These are phyloP conservation scores for Marsdenia floribunda DNA, from an alignment of 257 asterid species.

Conservation along the genomic window DNA sequence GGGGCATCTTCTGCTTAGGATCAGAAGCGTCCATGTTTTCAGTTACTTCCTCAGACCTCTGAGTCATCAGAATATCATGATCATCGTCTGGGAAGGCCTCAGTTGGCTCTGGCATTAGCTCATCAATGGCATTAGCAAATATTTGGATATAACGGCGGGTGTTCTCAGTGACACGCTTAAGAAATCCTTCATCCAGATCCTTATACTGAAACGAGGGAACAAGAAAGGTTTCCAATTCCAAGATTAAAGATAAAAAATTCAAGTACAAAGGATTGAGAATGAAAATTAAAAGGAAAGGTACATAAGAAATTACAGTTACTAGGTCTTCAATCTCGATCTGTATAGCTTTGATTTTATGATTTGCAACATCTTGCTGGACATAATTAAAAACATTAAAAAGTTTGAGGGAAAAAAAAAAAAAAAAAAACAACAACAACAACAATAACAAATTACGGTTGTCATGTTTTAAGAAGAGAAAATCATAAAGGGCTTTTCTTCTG, in stretches of 20 bases:
- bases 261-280: neutral
- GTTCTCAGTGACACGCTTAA: slow-evolving; percentile 71
- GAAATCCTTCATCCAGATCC: slow-evolving; percentile 84
- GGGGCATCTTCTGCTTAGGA: slow-evolving; percentile 75
- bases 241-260: neutral
- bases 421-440: neutral
- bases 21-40: slow-evolving; percentile 67
- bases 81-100: slow-evolving; percentile 89
- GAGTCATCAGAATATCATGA: slow-evolving; percentile 75
- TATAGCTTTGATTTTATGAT: slow-evolving; percentile 68
- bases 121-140: slow-evolving; percentile 80
- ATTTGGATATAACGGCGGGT: slow-evolving; percentile 72
- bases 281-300: neutral
- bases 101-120: slow-evolving; percentile 87
- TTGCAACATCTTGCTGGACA: slow-evolving; percentile 91
- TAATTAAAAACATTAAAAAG: neutral
- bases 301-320: slow-evolving; percentile 36
- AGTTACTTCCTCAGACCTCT: slow-evolving; percentile 62
- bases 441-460: neutral
- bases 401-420: neutral
- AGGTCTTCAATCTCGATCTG: slow-evolving; percentile 90
- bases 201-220: slow-evolving; percentile 40
- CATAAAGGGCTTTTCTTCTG: neutral
- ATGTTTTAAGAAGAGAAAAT: neutral
- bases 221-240: slow-evolving; percentile 6